Conservation (phyloP, 1,139 yeast species). For the Hyphopichia wangnamkhiaoensis region DNA sequence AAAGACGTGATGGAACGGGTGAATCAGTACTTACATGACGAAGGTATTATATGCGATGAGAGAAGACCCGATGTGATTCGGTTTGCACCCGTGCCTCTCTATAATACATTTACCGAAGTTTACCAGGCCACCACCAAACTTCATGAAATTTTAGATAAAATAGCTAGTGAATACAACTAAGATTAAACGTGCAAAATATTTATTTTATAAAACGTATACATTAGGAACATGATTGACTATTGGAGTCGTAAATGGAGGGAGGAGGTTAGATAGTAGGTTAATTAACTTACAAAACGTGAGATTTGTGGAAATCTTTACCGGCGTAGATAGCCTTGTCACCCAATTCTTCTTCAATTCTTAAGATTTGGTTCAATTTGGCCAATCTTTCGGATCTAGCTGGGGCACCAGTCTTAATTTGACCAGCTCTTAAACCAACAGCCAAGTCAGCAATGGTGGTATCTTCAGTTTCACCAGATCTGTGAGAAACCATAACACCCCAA, state of each 20-base stretch:
- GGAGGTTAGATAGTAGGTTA: background rate
- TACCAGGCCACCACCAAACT: conserved; percentile 46
- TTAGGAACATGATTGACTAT: conserved; percentile 1
- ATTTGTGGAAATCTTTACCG: conserved; percentile 78
- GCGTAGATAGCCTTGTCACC: conserved; percentile 95
- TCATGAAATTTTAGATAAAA: conserved; percentile 33
- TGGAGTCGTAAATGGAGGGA: background rate
- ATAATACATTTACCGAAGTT: conserved; percentile 75
- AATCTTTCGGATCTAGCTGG: conserved; percentile 99
- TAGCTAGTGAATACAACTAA: conserved; percentile 6
- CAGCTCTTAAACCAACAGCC: conserved; percentile 93
- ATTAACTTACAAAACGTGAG: conserved; percentile 29
- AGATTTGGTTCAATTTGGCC: conserved; percentile 94
- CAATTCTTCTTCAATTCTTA: conserved; percentile 96
- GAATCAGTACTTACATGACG: conserved; percentile 45
- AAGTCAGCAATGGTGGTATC: conserved; percentile 97
- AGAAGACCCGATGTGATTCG: conserved; percentile 87
- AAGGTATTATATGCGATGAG: conserved; percentile 82
- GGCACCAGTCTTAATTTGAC: conserved; percentile 99
- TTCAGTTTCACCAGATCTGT: conserved; percentile 99
- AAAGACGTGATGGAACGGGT: conserved; percentile 65
- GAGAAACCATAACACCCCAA: conserved; percentile 98
- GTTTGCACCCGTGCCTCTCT: conserved; percentile 80
- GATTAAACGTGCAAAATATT: background rate
- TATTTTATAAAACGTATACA: conserved; percentile 3